Evolutionary conservation across 139 green algal genomes (phyloP), one percentile per base, ranked within the genome.

Genomic region (Desmodesmus armatus): DNA sequence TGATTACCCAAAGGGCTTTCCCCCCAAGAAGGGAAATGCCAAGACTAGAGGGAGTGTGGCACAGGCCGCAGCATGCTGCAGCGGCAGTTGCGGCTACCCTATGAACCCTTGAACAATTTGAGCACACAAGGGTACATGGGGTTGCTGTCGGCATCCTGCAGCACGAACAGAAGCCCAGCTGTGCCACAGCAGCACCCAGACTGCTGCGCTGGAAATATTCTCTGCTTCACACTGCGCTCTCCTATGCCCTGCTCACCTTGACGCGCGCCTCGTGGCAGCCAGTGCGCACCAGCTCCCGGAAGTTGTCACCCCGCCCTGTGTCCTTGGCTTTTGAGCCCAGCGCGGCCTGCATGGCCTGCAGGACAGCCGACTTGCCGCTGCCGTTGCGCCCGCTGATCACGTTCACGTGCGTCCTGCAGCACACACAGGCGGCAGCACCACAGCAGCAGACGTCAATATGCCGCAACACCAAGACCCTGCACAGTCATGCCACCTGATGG

Each of bases 331-430:
- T 88, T 2, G 89, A 90, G 13, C 95, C 95, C 66, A 98, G 85
- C 78, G 90, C 94, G 53, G 88, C 75, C 88, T 97, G 93, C 72
- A 98, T 77, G 15, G 92, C 93, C 65, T 94, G 89, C 66, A 97
- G 83, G 2, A 94, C 85, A 1, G 94, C 92, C 19, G 62, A 89
- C 84, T 97, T 97, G 74, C 94, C 94, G 62, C 88, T 95, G 70
- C 94, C 94, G 72, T 97, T 97, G 25, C 71, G 69, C 63, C 94
- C 94, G 23, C 62, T 91, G 23, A 97, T 80, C 69, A 97, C 88
- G 58, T 93, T 96, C 19, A 97, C 89, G 79, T 96, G 89, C 6
- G 87, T 78, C 65, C 91, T 94, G 82, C 79, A 65, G 40, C 35
- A 41, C 29, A 29, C 13, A 77, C 9, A 3, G 33, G 41, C 41